Evolutionary conservation across 2,329 filamentous ascomycete species (phyloP).

Genomic region (Ophiostoma novo-ulmi): DNA sequence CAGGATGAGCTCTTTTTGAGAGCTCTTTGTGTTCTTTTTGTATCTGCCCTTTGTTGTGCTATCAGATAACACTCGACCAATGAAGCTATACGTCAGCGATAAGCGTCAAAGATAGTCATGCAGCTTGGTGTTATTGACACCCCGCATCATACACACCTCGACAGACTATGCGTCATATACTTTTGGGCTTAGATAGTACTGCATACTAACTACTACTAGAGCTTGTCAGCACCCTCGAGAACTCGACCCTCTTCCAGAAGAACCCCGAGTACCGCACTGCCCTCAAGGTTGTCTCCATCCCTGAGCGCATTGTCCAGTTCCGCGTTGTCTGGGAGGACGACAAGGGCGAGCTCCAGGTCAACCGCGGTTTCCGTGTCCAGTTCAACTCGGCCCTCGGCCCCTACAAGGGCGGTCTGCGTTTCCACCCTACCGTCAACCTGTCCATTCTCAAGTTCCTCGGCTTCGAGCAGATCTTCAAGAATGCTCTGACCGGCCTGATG

Average conservation of each 20-base stretch:
- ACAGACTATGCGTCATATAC: not conserved
- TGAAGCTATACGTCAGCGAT: constrained; percentile 4
- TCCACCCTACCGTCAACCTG: constrained; percentile 84
- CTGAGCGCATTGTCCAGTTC: constrained; percentile 96
- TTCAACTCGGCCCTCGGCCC: constrained; percentile 97
- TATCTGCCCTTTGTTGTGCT: not conserved
- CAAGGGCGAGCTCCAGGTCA: constrained; percentile 80
- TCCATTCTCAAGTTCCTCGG: constrained; percentile 92
- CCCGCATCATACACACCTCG: not conserved
- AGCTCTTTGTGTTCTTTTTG: not conserved
- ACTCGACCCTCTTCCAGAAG: constrained; percentile 87
- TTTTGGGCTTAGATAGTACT: not conserved
- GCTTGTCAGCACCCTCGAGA: constrained; percentile 89
- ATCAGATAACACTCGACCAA: not conserved
- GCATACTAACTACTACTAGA: constrained; percentile 48
- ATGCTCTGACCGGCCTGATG: constrained; percentile 89
- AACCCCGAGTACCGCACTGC: constrained; percentile 92
- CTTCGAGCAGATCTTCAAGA: constrained; percentile 99
- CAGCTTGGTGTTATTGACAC: not conserved
- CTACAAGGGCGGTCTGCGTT: constrained; percentile 94
- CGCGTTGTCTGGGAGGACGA: constrained; percentile 96
- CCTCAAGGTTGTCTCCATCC: constrained; percentile 79
- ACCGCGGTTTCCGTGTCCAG: constrained; percentile 93
- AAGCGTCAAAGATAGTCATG: not conserved
- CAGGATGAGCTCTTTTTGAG: not conserved